phyloP scores from a whole-genome alignment of 306 rosid species.

The Rubus idaeus region DNA sequence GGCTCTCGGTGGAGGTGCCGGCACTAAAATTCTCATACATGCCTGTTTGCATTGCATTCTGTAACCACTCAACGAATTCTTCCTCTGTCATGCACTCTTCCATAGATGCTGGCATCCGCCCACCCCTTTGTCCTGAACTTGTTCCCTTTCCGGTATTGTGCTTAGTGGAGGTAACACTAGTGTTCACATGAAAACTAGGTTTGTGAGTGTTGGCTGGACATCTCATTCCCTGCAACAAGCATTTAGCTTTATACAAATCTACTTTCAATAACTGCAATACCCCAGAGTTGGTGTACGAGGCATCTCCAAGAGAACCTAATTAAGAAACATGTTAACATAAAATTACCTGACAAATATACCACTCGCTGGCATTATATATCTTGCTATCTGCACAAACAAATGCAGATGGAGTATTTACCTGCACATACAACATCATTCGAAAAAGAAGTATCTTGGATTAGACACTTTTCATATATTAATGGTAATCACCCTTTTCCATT shows the following conservation, averaged over 20 bases:
- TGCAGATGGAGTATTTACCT: slow-evolving; percentile 80
- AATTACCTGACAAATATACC: slow-evolving; percentile 97
- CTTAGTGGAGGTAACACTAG: slow-evolving; percentile 73
- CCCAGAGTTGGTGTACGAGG: background rate
- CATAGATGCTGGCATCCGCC: slow-evolving; percentile 54
- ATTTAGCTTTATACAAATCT: slow-evolving; percentile 7
- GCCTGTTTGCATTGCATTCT: slow-evolving; percentile 77
- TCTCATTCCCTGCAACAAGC: slow-evolving; percentile 84
- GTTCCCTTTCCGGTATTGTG: slow-evolving; percentile 67
- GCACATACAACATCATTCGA: slow-evolving; percentile 25
- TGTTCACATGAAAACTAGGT: slow-evolving; percentile 96
- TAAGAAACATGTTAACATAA: background rate
- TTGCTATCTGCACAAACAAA: slow-evolving; percentile 89
- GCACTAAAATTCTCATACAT: slow-evolving; percentile 53
- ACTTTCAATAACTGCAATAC: background rate
- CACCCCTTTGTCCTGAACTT: slow-evolving; percentile 72
- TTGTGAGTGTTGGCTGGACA: slow-evolving; percentile 89
- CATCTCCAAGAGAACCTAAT: background rate
- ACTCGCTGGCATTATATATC: slow-evolving; percentile 88
- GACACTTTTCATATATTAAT: background rate
- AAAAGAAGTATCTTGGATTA: slow-evolving; percentile 18
- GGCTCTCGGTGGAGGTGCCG: slow-evolving; percentile 52
- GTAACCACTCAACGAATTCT: slow-evolving; percentile 90
- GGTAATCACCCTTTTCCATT: background rate
- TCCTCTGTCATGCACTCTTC: slow-evolving; percentile 91